A percentile compares a stretch with the other conserved stretches of the same genome.
phyloP scores from a whole-genome alignment of 2,329 filamentous ascomycete genomes.

The Karstenula rhodostoma region DNA sequence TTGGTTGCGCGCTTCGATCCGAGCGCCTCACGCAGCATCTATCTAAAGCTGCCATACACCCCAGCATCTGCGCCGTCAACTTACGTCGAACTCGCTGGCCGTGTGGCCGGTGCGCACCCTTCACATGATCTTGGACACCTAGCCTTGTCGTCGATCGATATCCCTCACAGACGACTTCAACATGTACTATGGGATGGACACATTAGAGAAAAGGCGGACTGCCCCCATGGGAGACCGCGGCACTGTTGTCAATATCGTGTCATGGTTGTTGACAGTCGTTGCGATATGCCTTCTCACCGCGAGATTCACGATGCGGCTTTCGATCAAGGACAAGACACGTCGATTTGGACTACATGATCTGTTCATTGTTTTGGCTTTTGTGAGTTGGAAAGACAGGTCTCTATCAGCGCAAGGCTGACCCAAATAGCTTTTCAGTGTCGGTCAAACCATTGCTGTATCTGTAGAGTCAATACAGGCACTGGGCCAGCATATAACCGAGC shows the following conservation, averaged over 20 bases:
- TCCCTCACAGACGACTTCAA: slow-evolving; percentile 13
- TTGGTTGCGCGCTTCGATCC: slow-evolving; percentile 25
- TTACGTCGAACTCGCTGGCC: slow-evolving; percentile 31
- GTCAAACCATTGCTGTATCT: slow-evolving; percentile 37
- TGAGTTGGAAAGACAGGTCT: slow-evolving; percentile 17
- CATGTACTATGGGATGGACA: slow-evolving; percentile 22
- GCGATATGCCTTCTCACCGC: slow-evolving; percentile 32
- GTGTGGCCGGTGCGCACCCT: slow-evolving; percentile 25
- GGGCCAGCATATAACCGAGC: slow-evolving; percentile 22
- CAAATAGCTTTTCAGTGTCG: slow-evolving; percentile 37
- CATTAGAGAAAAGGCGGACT: slow-evolving; percentile 23
- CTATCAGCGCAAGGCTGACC: slow-evolving; percentile 13
- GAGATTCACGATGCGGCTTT: slow-evolving; percentile 38
- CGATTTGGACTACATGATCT: slow-evolving; percentile 33
- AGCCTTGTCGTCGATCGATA: slow-evolving; percentile 16
- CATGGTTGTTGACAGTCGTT: slow-evolving; percentile 37
- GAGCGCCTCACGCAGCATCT: slow-evolving; percentile 17
- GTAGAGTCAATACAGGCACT: slow-evolving; percentile 33
- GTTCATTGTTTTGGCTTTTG: slow-evolving; percentile 37
- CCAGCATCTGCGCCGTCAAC: slow-evolving; percentile 19
- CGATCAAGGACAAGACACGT: slow-evolving; percentile 25
- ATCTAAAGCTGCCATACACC: slow-evolving; percentile 27
- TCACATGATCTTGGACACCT: slow-evolving; percentile 29
- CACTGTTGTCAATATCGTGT: slow-evolving; percentile 32
- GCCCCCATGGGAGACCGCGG: slow-evolving; percentile 23